Conservation (phyloP, 345 rosid species). For the Camelina laxa region DNA sequence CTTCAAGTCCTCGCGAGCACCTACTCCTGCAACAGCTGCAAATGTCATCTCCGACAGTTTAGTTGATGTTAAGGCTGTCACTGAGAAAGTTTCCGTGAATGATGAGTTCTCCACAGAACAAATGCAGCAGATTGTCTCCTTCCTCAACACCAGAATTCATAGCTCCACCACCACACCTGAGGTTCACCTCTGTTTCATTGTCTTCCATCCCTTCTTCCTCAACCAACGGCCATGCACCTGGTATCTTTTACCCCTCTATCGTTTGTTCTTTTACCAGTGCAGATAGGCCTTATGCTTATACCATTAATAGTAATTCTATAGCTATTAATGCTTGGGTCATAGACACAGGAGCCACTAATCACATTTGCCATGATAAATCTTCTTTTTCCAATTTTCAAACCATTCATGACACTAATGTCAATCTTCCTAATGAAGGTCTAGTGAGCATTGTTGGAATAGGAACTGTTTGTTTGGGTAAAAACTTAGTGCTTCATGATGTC, state of each 20-base stretch:
- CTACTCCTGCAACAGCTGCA: neutral
- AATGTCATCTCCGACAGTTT: neutral
- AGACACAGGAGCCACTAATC: neutral
- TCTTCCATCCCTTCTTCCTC: neutral
- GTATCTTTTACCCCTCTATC: neutral
- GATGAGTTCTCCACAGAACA: neutral
- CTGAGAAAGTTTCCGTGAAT: rapidly evolving
- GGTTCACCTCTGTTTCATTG: neutral
- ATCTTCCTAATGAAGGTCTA: neutral
- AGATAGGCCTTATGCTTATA: neutral
- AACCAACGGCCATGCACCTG: neutral
- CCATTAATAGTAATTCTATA: no score
- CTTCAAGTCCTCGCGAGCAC: no score
- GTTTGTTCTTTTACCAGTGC: neutral
- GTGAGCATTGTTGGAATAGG: slow-evolving; percentile 17
- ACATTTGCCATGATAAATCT: neutral
- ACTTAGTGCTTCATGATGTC: rapidly evolving
- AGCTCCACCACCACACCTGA: neutral
- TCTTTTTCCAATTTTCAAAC: neutral
- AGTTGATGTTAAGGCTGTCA: no score
- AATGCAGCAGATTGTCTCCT: neutral
- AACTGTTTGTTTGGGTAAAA: rapidly evolving
- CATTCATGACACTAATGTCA: neutral
- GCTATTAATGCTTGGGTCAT: neutral
- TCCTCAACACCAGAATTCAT: no score